Base-by-base conservation (phyloP, 2,329 filamentous ascomycete genomes). In the Cytospora mali region DNA sequence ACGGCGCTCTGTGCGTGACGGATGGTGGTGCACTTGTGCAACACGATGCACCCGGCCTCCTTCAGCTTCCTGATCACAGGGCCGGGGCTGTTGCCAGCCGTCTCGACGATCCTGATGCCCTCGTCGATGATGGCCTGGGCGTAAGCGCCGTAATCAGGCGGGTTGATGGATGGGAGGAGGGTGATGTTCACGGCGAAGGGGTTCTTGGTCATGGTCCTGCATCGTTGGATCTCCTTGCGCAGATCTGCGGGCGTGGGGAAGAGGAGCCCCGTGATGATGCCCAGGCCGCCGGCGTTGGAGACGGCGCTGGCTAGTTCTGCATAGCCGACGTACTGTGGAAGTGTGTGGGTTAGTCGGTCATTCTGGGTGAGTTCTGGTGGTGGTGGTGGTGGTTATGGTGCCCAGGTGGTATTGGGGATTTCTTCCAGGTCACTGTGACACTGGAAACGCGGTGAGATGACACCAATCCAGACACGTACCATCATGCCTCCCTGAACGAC, bases 1-100 rank as follows among this genome's bases (percentile, higher is more conserved):
- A 96, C 84, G 55, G 95, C 95, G 68, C 90, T 93, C 75, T 92
- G 86, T 23, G 95, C 95, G 75, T 99, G 95, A 61, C 93, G 83
- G 78, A 99, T 96, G 6, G 92, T 96, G 39, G 64, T 99, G 82
- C 95, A 98, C 80, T 99, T 99, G 85, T 99, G 95, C 62, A 99
- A 81, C 70, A 99, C 88, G 61, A 85, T 94, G 71, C 86, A 85
- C 62, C 87, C 87, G 6, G 88, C 90, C 65, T 84, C 84, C 80
- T 98, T 99, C 60, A 99, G 84, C 80, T 92, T 86, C 73, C 86
- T 82, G 75, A 99, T 98, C 67, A 99, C 89, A 4, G 93, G 93
- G 1, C 93, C 95, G 0, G 95, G 95, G 71, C 83, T 88, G 71
- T 76, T 76, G 58, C 75, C 75, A 6, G 75, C 75, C 48, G 75